Conservation (phyloP, 164 flowering plant species). For the Santalum album region DNA sequence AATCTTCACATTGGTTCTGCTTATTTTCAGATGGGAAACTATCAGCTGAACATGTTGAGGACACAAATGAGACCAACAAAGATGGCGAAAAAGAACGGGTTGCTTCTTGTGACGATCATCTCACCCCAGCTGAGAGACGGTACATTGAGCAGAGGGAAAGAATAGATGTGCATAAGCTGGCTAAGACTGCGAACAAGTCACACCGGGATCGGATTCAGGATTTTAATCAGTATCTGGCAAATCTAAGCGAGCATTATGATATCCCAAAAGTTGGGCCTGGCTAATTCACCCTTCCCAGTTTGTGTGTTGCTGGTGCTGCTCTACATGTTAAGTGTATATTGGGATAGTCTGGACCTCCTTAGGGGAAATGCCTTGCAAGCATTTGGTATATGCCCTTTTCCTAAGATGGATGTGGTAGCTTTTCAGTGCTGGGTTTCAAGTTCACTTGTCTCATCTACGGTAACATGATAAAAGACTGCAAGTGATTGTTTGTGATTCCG, state of each 20-base stretch:
- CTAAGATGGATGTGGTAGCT: too few species aligned
- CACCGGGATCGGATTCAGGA: constrained; percentile 85
- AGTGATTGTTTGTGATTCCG: too few species aligned
- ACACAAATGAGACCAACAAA: constrained; percentile 21
- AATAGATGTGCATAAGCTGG: constrained; percentile 51
- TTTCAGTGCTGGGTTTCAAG: too few species aligned
- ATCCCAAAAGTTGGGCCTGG: constrained; percentile 99
- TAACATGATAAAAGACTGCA: too few species aligned
- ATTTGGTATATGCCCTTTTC: too few species aligned
- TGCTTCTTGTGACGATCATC: constrained; percentile 33
- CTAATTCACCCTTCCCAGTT: constrained; percentile 12
- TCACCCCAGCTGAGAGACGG: constrained; percentile 87
- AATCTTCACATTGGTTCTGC: not conserved
- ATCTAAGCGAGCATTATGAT: constrained; percentile 97
- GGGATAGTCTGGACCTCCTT: too few species aligned
- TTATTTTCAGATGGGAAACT: constrained; percentile 14
- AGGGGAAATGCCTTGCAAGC: too few species aligned
- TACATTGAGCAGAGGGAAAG: constrained; percentile 71
- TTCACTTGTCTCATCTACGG: too few species aligned
- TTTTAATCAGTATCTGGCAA: constrained; percentile 91
- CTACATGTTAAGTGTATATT: too few species aligned
- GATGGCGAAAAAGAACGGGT: constrained; percentile 26
- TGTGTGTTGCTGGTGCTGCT: too few species aligned
- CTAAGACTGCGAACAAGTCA: constrained; percentile 77
- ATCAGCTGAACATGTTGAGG: constrained; percentile 25